A percentile compares a stretch with the other conserved stretches of the same genome.
Evolutionary conservation across 2,329 filamentous ascomycete species (phyloP).

Genomic region (Xylaria hypoxylon): DNA sequence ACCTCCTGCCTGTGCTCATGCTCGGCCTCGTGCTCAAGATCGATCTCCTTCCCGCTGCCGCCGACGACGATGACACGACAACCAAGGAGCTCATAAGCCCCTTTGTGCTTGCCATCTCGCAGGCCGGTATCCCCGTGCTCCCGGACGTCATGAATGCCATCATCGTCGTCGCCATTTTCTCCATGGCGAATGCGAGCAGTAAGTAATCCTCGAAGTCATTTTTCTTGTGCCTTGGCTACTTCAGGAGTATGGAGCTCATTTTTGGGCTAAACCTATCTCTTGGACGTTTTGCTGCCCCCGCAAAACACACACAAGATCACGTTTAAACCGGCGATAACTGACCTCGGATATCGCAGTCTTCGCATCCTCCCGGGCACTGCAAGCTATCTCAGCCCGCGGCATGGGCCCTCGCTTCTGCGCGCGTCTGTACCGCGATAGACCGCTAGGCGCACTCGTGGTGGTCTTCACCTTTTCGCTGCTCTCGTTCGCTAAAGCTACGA

Average conservation of each 20-base stretch:
- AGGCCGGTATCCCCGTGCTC: slow-evolving; percentile 45
- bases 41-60: slow-evolving; percentile 10
- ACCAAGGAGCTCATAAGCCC: slow-evolving; percentile 22
- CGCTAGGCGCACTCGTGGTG: slow-evolving; percentile 56
- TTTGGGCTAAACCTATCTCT: neutral
- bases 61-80: neutral
- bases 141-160: slow-evolving; percentile 53
- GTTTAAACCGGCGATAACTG: neutral
- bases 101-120: slow-evolving; percentile 32
- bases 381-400: slow-evolving; percentile 52
- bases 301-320: neutral
- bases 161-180: slow-evolving; percentile 52
- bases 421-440: slow-evolving; percentile 54
- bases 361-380: slow-evolving; percentile 53
- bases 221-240: neutral
- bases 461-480: slow-evolving; percentile 57
- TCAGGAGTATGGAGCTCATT: neutral
- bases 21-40: slow-evolving; percentile 51
- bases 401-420: slow-evolving; percentile 51
- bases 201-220: neutral
- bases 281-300: neutral
- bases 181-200: slow-evolving; percentile 57
- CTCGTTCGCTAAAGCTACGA: slow-evolving; percentile 57
- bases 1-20: slow-evolving; percentile 54
- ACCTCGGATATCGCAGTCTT: slow-evolving; percentile 41